Conservation (phyloP, 208 protist genomes). For the Crithidia mellificae region DNA sequence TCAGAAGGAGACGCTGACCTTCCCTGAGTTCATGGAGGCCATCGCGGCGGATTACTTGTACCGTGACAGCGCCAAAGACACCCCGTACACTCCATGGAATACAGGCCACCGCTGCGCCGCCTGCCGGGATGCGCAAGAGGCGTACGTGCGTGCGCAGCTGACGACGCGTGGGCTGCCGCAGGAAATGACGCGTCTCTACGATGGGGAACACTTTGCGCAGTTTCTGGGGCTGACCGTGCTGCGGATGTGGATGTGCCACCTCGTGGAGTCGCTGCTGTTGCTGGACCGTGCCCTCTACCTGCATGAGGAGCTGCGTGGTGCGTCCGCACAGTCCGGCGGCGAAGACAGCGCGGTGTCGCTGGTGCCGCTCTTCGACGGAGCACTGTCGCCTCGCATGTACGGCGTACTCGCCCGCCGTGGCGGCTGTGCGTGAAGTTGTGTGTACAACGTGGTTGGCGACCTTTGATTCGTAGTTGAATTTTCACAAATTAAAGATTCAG, state of each 20-base stretch:
- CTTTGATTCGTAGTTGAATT: no score
- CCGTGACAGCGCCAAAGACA: slow-evolving; percentile 31
- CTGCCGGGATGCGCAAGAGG: slow-evolving; percentile 51
- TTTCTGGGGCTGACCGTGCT: slow-evolving; percentile 87
- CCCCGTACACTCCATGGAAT: slow-evolving; percentile 42
- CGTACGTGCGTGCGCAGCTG: slow-evolving; percentile 29
- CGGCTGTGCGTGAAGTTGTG: slow-evolving; percentile 5
- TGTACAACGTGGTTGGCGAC: no score
- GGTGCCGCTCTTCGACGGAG: slow-evolving; percentile 85
- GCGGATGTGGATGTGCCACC: slow-evolving; percentile 90
- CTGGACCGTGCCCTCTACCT: slow-evolving; percentile 81
- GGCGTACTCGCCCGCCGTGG: slow-evolving; percentile 72
- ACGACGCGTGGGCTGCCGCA: slow-evolving; percentile 19
- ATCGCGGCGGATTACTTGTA: slow-evolving; percentile 67
- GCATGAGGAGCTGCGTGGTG: slow-evolving; percentile 51
- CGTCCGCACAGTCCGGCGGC: no score
- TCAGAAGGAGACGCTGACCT: slow-evolving; percentile 63
- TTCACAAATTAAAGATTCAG: no score
- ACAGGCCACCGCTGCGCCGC: slow-evolving; percentile 34
- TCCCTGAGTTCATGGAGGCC: slow-evolving; percentile 44
- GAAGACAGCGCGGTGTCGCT: slow-evolving; percentile 69
- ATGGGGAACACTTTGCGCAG: slow-evolving; percentile 49
- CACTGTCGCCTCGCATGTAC: slow-evolving; percentile 83
- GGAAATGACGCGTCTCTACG: slow-evolving; percentile 37
- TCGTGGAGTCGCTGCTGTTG: slow-evolving; percentile 77